Base-by-base conservation (phyloP, 1,284 basidiomycete species). In the Meripilus lineatus region DNA sequence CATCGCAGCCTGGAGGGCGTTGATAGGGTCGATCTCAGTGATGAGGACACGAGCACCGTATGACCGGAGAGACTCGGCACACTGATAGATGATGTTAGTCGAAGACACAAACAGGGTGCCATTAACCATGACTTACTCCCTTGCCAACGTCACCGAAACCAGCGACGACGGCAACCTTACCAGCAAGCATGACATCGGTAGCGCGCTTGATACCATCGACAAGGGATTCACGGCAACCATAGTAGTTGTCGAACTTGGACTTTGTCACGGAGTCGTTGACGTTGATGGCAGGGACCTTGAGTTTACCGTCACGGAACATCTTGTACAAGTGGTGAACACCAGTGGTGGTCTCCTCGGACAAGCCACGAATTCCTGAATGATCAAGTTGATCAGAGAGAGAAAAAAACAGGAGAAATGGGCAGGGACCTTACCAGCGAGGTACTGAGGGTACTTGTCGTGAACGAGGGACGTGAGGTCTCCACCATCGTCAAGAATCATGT, bases 191-290 rank as follows among this genome's bases (percentile, higher is more conserved):
- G 67, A 99, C 93, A 70, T 99, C 95, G 58, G 95, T 99, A 50
- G 95, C 95, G 66, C 95, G 93, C 83, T 99, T 99, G 78, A 99
- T 98, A 64, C 95, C 95, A 67, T 99, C 95, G 56, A 99, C 96
- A 56, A 99, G 89, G 41, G 95, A 99, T 74, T 99, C 96, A 62
- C 96, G 91, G 77, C 95, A 99, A 53, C 93, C 93, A 68, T 97
- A 97, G 70, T 89, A 87, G 71, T 90, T 89, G 70, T 89, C 87
- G 65, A 99, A 99, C 79, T 99, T 99, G 66, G 93, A 97, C 76
- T 99, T 99, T 59, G 96, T 99, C 63, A 99, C 96, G 21, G 95
- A 97, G 75, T 98, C 93, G 69, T 96, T 96, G 67, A 99, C 96
- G 70, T 99, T 99, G 81, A 99, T 99, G 58, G 96, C 96, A 54